Evolutionary conservation across 2,329 filamentous ascomycete species (phyloP), one percentile per base, ranked within the genome.

Genomic region (Sporothrix inflata): DNA sequence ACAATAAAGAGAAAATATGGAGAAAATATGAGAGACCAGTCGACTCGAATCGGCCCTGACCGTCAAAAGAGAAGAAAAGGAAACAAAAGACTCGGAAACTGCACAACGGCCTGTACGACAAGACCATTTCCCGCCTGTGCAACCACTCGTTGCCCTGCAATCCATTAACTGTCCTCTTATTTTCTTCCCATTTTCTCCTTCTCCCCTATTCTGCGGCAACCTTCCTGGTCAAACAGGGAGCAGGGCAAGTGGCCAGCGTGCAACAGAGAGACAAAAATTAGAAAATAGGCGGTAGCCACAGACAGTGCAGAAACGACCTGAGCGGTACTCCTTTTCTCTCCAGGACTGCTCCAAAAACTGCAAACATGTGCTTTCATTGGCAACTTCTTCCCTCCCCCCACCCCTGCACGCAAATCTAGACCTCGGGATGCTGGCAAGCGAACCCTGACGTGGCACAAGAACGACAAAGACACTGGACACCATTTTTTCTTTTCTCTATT

Each of bases 381-480:
- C 19, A 7, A 60, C 27, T n/a, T 0, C 5, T 19, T 19, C 4
- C 24, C 14, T 19, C 24, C 16, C 19, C 16, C 9, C 2, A 38
- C 45, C 63, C 63, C 24, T 67, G 30, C 34, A 55, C 27, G 30
- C 24, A 51, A 9, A 69, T 30, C 34, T 34, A 69, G 49, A 49
- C 49, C 49, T 69, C 49, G 66, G 47, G 34, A 42, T 69, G 49
- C n/a, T 55, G 49, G 66, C 66, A 57, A 69, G 66, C 66, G 66
- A 69, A 19, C n/a, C 34, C 21, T 42, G 34, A 5, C 14, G 66
- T 69, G n/a, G 34, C 16, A 69, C 66, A 45, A 57, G 49, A 55
- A 14, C 65, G 40, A 49, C 63, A 67, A 38, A n/a, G 11, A 68
- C 38, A 49, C 12, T 38, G 24, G 9, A 53, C n/a, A 51, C 24